Percentiles rank a stretch among this genome's conserved stretches.
These are phyloP conservation scores for Populus pruinosa DNA, from an alignment of 345 rosid species.

Conservation along the genomic window DNA sequence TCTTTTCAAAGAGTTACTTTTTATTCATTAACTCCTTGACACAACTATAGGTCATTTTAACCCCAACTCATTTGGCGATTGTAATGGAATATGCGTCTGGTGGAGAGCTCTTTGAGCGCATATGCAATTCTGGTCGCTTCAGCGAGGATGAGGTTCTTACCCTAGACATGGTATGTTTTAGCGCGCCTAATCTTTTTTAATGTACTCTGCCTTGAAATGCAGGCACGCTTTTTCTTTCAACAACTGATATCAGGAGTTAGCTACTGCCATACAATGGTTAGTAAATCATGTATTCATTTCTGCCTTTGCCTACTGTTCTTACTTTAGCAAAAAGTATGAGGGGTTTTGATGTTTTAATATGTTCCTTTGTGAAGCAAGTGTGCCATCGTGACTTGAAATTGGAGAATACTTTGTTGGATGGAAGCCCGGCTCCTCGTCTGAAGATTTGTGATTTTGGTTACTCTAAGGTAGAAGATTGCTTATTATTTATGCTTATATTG, in stretches of 20 bases:
- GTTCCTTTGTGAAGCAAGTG: constrained; percentile 60
- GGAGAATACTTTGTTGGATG: constrained; percentile 93
- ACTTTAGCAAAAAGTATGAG: not conserved
- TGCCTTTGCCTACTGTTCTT: not conserved
- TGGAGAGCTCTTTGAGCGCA: constrained; percentile 87
- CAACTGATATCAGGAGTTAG: constrained; percentile 96
- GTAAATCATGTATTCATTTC: constrained; percentile 1
- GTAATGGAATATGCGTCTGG: constrained; percentile 97
- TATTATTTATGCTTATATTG: not conserved
- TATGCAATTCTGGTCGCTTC: constrained; percentile 80
- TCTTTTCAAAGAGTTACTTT: not conserved
- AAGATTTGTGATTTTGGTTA: constrained; percentile 99
- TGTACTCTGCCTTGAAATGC: constrained; percentile 17
- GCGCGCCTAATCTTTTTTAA: not conserved
- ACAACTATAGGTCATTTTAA: constrained; percentile 58
- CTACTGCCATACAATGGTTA: constrained; percentile 93
- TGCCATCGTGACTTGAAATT: constrained; percentile 95
- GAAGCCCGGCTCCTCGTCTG: constrained; percentile 90
- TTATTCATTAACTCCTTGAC: constrained; percentile 9
- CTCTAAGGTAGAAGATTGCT: constrained; percentile 63
- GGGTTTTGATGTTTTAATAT: constrained; percentile 7
- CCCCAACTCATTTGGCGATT: constrained; percentile 94
- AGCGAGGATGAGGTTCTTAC: constrained; percentile 80
- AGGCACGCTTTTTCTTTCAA: constrained; percentile 98
- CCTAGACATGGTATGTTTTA: not conserved